Evolutionary conservation across 1,284 basidiomycete species (phyloP).

Genomic region (Cystobasidiaceae sp.): DNA sequence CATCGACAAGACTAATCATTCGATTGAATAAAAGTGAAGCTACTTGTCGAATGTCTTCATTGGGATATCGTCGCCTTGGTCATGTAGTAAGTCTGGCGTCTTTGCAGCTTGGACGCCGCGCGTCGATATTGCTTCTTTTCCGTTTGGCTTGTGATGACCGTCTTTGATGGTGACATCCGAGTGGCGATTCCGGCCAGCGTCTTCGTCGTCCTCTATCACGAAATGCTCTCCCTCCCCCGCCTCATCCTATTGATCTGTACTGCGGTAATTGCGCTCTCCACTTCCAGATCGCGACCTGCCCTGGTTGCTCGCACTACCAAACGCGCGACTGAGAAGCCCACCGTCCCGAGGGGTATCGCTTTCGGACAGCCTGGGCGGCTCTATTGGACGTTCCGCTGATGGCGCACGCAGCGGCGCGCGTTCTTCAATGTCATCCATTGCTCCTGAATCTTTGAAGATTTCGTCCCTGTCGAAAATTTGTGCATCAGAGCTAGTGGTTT

Average conservation of each 20-base stretch:
- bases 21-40: too few relatives aligned
- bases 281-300: neutral
- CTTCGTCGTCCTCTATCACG: slow-evolving; percentile 3
- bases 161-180: neutral
- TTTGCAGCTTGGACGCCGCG: neutral
- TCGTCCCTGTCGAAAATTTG: slow-evolving; percentile 1
- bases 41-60: too few relatives aligned
- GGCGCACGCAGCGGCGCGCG: slow-evolving; percentile 9
- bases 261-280: slow-evolving; percentile 10
- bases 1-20: too few relatives aligned
- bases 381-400: slow-evolving; percentile 3
- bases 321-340: neutral
- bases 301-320: neutral
- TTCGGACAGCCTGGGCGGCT: slow-evolving; percentile 16
- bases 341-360: neutral
- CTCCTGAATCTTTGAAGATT: slow-evolving; percentile 26
- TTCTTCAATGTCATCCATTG: slow-evolving; percentile 14
- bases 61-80: too few relatives aligned
- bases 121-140: neutral
- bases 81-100: neutral
- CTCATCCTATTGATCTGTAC: slow-evolving; percentile 20
- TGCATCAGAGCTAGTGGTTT: neutral
- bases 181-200: neutral
- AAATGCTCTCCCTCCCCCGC: slow-evolving; percentile 20
- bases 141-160: neutral